Base-by-base conservation (phyloP, 371 early-diverging fungal species). In the Mortierella sp. region DNA sequence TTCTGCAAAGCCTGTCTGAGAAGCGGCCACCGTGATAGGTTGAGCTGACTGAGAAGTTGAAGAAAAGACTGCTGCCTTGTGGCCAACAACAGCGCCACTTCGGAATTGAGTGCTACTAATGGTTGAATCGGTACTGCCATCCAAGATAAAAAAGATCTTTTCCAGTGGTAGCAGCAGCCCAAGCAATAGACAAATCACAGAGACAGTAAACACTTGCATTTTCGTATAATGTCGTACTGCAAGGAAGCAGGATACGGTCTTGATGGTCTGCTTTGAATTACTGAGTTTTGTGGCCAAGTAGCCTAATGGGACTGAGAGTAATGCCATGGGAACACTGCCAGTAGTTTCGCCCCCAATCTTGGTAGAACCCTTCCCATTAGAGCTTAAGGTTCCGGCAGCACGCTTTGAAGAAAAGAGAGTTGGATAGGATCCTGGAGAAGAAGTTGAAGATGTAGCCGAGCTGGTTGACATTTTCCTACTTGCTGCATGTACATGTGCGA, bases 141-240 rank as follows among this genome's bases (percentile, higher is more conserved):
- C 64, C 54, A 68, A 31, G 60, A 79, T 28, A 28, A 53, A 29
- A 28, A 74, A 62, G 17, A 79, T 51, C 58, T 74, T 79, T 17
- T 79, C 80, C 32, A 79, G 49, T 0, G 80, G 80, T 49, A 79
- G 28, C 3, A 79, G 58, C 45, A 79, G 34, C 15, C 80, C 80
- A 37, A 79, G 15, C 28, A 79, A 43, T 28, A 79, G 70, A 49
- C 70, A 79, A 32, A 70, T 42, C n/a, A 74, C 49, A 10, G 80
- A 79, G 32, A 79, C 80, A 0, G 75, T 74, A 19, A 79, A 60
- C 35, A 79, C 75, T 35, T 79, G 80, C 61, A 70, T 73, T 60
- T 74, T 79, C 23, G 80, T 79, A 34, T 79, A 79, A 17, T 79
- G 74, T 4, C 80, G 74, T 22, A 74, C 60, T 2, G 80, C 80